Evolutionary conservation across 768 basidiomycete genomes (phyloP).

Genomic region (Mrakia frigida): DNA sequence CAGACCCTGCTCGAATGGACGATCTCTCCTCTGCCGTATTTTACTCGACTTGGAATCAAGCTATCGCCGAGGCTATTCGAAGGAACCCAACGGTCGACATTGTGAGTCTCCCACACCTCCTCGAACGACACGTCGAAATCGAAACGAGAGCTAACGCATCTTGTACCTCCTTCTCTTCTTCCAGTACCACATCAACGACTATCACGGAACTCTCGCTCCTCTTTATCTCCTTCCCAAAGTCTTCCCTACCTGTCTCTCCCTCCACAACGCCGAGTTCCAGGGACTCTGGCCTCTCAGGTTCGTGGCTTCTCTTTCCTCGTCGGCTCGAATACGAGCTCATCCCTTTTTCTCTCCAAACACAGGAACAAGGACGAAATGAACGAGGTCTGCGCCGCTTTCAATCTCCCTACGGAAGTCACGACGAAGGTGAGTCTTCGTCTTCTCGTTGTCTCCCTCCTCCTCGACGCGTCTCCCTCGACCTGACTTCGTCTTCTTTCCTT

Average conservation of each 20-base stretch:
- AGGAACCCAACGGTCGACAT: conserved; percentile 81
- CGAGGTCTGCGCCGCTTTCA: conserved; percentile 96
- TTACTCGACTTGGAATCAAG: conserved; percentile 98
- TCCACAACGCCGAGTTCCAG: conserved; percentile 97
- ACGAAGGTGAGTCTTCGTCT: conserved; percentile 63
- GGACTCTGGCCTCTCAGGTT: conserved; percentile 62
- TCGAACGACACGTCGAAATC: no score
- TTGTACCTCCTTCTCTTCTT: background rate
- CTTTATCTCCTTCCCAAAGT: conserved; percentile 89
- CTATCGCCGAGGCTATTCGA: conserved; percentile 84
- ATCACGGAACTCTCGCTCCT: conserved; percentile 88
- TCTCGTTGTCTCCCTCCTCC: no score
- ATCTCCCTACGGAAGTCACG: conserved; percentile 91
- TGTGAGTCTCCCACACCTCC: no score
- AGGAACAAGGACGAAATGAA: conserved; percentile 58
- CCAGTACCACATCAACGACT: conserved; percentile 48
- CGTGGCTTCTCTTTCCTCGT: no score
- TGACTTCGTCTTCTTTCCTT: no score
- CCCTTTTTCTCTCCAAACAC: no score
- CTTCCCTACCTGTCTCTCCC: conserved; percentile 78
- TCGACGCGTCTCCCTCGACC: background rate
- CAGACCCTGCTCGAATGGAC: conserved; percentile 81
- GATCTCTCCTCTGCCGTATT: conserved; percentile 93
- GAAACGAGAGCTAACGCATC: no score
- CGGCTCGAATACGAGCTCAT: no score